Base-by-base conservation (phyloP, 2,329 filamentous ascomycete genomes). In the Colletotrichum sidae region DNA sequence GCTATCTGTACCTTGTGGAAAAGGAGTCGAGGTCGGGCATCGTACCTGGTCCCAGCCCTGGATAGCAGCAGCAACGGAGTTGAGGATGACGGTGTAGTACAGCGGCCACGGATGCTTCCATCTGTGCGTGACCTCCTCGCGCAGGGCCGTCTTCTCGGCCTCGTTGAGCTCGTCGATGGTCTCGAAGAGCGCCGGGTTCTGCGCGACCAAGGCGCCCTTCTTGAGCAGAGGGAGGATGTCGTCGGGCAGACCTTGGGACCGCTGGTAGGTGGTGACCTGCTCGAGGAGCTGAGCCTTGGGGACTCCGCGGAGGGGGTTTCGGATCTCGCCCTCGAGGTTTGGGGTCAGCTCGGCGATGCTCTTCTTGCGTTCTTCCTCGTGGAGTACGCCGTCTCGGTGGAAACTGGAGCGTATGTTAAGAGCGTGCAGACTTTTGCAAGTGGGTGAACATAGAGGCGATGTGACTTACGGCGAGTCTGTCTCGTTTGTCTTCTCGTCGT, bases 251-350 rank as follows among this genome's bases (percentile, higher is more conserved):
- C 79, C 80, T 54, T 82, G 80, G n/a, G 82, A 74, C 4, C 72
- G 67, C 47, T 84, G 86, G 72, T 89, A 90, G 0, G 76, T 72
- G 47, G 85, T 80, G 2, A 90, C 87, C 65, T 87, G 79, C 17
- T 76, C 73, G 44, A 89, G 73, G 12, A 90, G 80, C 56, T 83
- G 75, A 1, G 84, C 78, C 35, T 81, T 80, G 2, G 83, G 79
- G 8, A 90, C 79, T 0, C 81, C 84, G 2, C 78, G 81, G 3
- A 90, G 73, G 0, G 77, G 77, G 45, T 89, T 90, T 35, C 70
- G 70, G 44, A 76, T 75, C 45, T 77, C 76, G 54, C 72, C 74
- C 56, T 72, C 70, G 35, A 70, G 47, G 11, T 47, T 55, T 25
- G 35, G 49, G 7, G 45, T 60, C 38, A 65, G 41, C 25, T 47